These are phyloP conservation scores for Neofusicoccum cordaticola DNA, from an alignment of 2,329 filamentous ascomycete genomes.

Conservation along the genomic window DNA sequence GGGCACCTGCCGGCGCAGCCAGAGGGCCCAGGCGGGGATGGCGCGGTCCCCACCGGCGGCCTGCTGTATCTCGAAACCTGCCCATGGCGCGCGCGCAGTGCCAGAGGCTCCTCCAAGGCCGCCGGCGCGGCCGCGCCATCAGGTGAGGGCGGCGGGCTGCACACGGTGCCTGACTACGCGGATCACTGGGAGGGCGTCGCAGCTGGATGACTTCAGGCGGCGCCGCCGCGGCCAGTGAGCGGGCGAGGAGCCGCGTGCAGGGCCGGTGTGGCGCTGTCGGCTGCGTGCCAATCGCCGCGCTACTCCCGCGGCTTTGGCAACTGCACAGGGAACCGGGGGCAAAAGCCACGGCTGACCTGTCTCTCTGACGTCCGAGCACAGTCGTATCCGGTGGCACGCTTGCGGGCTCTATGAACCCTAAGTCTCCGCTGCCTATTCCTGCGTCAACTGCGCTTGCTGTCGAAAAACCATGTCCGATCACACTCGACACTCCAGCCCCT, in stretches of 20 bases:
- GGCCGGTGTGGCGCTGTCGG: slow-evolving; percentile 8
- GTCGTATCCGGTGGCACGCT: not conserved
- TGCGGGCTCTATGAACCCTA: slow-evolving; percentile 6
- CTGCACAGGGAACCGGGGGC: slow-evolving; percentile 3
- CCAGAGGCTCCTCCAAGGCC: not conserved
- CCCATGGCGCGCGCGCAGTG: not conserved
- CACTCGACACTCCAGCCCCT: slow-evolving; percentile 1
- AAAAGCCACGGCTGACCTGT: slow-evolving; percentile 9
- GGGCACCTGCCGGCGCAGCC: not conserved
- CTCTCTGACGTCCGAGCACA: slow-evolving; percentile 7
- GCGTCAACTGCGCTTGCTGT: slow-evolving; percentile 16
- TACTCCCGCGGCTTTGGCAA: not conserved
- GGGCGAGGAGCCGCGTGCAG: not conserved
- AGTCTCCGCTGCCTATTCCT: slow-evolving; percentile 13
- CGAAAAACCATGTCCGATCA: slow-evolving; percentile 10
- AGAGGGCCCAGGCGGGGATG: too few relatives aligned
- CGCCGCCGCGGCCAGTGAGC: not conserved
- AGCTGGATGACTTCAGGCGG: not conserved
- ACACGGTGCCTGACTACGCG: slow-evolving; percentile 11
- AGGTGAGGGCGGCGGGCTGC: slow-evolving; percentile 1
- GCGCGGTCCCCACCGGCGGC: not conserved
- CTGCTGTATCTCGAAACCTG: not conserved
- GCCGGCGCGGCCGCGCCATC: slow-evolving; percentile 1
- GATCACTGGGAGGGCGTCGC: not conserved
- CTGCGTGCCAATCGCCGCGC: slow-evolving; percentile 14